Percentiles rank a stretch among this genome's conserved stretches.
Evolutionary conservation across 805 yeast species (phyloP).

Genomic region (Ascoidea asiatica): DNA sequence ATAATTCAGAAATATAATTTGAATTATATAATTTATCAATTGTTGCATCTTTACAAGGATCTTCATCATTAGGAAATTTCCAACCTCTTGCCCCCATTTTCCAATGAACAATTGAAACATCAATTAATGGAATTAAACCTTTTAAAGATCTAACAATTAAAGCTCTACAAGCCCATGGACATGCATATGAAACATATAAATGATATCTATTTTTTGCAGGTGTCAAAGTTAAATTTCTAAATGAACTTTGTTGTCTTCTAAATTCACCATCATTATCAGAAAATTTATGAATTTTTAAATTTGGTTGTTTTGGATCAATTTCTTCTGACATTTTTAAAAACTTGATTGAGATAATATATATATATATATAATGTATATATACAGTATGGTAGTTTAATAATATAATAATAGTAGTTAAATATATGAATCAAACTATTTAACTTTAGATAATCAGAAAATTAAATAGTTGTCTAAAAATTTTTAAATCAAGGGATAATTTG

Average conservation of each 20-base stretch:
- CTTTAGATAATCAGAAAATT: no score
- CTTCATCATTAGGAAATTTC: slow-evolving; percentile 54
- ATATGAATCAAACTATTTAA: no score
- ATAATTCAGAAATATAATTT: slow-evolving; percentile 53
- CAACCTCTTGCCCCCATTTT: slow-evolving; percentile 80
- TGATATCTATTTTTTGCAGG: slow-evolving; percentile 80
- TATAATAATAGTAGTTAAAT: no score
- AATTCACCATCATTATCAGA: slow-evolving; percentile 41
- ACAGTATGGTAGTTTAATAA: no score
- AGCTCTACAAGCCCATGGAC: slow-evolving; percentile 94
- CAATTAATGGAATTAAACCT: slow-evolving; percentile 42
- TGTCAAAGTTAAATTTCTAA: slow-evolving; percentile 50
- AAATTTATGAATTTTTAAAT: slow-evolving; percentile 31
- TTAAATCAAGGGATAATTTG: no score
- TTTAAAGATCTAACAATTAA: slow-evolving; percentile 61
- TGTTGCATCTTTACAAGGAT: slow-evolving; percentile 28
- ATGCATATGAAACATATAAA: slow-evolving; percentile 74
- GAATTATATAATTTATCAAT: slow-evolving; percentile 49
- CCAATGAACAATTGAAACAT: slow-evolving; percentile 79
- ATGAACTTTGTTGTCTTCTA: slow-evolving; percentile 37
- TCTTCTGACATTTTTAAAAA: no score
- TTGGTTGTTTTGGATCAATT: slow-evolving; percentile 13
- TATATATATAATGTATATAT: no score
- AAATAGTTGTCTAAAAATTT: no score
- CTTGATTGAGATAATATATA: no score